Evolutionary conservation across 768 basidiomycete genomes (phyloP).

Genomic region (Boletus coccyginus): DNA sequence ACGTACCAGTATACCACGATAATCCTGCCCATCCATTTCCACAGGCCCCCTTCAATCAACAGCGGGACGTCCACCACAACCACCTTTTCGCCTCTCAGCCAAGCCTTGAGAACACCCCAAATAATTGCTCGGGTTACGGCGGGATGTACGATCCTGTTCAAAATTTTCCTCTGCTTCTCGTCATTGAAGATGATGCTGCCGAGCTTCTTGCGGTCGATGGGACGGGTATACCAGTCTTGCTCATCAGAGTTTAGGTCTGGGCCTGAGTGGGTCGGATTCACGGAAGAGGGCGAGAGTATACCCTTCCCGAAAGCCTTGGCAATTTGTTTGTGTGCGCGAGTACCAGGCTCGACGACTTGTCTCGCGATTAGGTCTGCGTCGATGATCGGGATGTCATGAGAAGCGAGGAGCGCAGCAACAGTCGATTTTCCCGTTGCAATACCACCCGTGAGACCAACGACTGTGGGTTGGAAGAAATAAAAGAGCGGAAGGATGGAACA

Average conservation of each 20-base stretch:
- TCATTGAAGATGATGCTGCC: slow-evolving; percentile 86
- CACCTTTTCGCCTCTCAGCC: slow-evolving; percentile 75
- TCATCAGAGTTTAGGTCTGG: not conserved
- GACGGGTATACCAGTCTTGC: slow-evolving; percentile 49
- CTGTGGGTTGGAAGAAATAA: slow-evolving; percentile 37
- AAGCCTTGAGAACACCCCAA: slow-evolving; percentile 60
- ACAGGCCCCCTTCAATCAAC: slow-evolving; percentile 84
- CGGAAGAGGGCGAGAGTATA: slow-evolving; percentile 46
- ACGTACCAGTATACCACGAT: slow-evolving; percentile 90
- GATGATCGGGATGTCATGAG: slow-evolving; percentile 73
- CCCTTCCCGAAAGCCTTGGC: slow-evolving; percentile 66
- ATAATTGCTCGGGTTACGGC: slow-evolving; percentile 81
- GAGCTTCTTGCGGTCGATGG: slow-evolving; percentile 78
- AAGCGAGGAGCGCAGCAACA: slow-evolving; percentile 70
- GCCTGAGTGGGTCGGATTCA: not conserved
- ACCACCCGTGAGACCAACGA: slow-evolving; percentile 93
- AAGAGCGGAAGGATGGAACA: not conserved
- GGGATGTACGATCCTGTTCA: slow-evolving; percentile 90
- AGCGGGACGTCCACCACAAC: slow-evolving; percentile 91
- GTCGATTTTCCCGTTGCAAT: slow-evolving; percentile 97
- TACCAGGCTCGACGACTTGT: slow-evolving; percentile 81
- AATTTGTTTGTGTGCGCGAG: slow-evolving; percentile 66
- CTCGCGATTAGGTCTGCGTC: slow-evolving; percentile 93
- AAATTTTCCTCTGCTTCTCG: slow-evolving; percentile 58
- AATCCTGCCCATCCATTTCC: slow-evolving; percentile 79